phyloP scores from a whole-genome alignment of 2,329 filamentous ascomycete species.

The Thielaviopsis ethacetica region DNA sequence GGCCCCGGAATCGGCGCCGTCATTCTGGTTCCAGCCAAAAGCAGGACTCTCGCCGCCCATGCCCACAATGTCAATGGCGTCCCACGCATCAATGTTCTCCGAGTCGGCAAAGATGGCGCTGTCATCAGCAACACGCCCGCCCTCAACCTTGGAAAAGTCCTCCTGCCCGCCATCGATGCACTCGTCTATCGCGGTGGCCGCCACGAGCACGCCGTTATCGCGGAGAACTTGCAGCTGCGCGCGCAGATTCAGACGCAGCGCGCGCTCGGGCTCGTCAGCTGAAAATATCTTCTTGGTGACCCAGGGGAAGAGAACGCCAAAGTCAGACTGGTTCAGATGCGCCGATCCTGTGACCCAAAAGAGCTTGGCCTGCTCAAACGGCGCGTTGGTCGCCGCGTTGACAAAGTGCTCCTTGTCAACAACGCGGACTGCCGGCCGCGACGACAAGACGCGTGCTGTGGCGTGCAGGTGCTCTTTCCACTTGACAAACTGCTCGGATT shows the following conservation, averaged over 20 bases:
- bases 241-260: constrained; percentile 41
- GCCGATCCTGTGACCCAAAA: constrained; percentile 62
- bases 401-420: constrained; percentile 25
- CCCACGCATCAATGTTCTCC: constrained; percentile 4
- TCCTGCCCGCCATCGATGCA: constrained; percentile 27
- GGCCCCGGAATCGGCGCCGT: not conserved
- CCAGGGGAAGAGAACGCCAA: constrained; percentile 68
- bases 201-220: constrained; percentile 30
- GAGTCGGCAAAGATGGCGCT: constrained; percentile 32
- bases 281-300: constrained; percentile 41
- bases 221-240: constrained; percentile 41
- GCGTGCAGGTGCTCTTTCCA: constrained; percentile 58
- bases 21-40: constrained; percentile 6
- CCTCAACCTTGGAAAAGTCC: constrained; percentile 13
- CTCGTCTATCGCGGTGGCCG: constrained; percentile 30
- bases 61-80: constrained; percentile 5
- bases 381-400: constrained; percentile 9
- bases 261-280: constrained; percentile 40
- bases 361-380: constrained; percentile 41
- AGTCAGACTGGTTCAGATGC: constrained; percentile 71
- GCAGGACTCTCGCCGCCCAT: constrained; percentile 10
- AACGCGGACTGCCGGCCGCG: constrained; percentile 28
- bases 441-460: constrained; percentile 49
- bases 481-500: constrained; percentile 63
- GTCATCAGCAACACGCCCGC: constrained; percentile 22